Base-by-base conservation (phyloP, 208 protist species). In the Leishmania gerbilli region DNA sequence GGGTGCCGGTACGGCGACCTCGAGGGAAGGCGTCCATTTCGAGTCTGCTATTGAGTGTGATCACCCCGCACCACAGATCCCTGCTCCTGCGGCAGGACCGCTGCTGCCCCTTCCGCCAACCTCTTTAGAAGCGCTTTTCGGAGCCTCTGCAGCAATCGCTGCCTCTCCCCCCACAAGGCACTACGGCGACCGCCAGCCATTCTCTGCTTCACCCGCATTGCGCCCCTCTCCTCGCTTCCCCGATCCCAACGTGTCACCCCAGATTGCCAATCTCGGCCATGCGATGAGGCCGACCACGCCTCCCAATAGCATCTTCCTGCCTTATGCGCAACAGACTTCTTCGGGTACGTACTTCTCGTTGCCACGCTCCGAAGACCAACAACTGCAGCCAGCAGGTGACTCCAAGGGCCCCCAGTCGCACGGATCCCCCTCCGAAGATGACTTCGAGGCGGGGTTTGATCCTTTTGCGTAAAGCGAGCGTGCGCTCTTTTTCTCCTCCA, bases 371-470 rank as follows among this genome's bases (percentile, higher is more conserved):
- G 45, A 42, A n/a, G 60, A 21, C 11, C 31, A 49, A 7, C 34
- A 40, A 15, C 55, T 56, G 42, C 71, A 71, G 62, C 47, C 49
- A 5, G 62, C 56, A 13, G 27, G 15, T 13, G 51, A 21, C 7
- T 8, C 3, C 13, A 47, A 65, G 74, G 37, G 34, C 27, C 24
- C 42, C 27, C 2, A 47, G 8, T 65, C 40, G 45, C 31, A 55
- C 74, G 49, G 19, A n/a, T 51, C 31, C 37, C 77, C 74, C 5
- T 80, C 74, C 17, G 77, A 81, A 31, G 82, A 79, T 11, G 85
- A 90, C 34, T 91, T 91, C 56, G 77, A 88, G 58, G 76, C 90
- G 37, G 90, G 79, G 1, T 93, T 93, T 56, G 82, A 93, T 37
- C 90, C 90, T 15, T 93, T 93, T 84, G 82, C 84, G 13, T 42